Conservation (phyloP, 331 rosid genomes). For the Ulmus americana region DNA sequence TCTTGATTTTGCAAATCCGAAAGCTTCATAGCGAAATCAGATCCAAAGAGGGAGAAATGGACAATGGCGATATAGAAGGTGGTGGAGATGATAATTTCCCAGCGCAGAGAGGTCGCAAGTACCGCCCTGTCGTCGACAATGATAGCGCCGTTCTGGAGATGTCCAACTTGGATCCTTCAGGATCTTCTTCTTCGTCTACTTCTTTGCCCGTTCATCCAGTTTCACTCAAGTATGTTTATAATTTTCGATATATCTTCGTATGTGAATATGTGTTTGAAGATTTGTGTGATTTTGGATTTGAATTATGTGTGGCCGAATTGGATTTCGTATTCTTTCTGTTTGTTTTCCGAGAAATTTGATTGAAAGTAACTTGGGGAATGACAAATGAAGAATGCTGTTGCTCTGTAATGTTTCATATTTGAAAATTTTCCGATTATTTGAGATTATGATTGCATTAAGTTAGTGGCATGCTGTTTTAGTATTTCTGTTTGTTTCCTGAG, state of each 20-base stretch:
- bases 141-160: slow-evolving; percentile 98
- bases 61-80: slow-evolving; percentile 71
- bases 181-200: slow-evolving; percentile 56
- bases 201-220: slow-evolving; percentile 35
- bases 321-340: slow-evolving; percentile 3
- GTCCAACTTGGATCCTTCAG: slow-evolving; percentile 82
- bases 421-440: neutral
- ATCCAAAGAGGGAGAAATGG: slow-evolving; percentile 37
- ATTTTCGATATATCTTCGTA: neutral
- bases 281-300: slow-evolving; percentile 1
- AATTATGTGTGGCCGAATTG: neutral
- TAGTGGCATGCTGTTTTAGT: neutral
- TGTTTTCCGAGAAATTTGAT: slow-evolving; percentile 5
- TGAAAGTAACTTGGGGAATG: neutral
- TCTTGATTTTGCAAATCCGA: slow-evolving; percentile 8
- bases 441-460: neutral
- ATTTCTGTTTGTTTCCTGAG: neutral
- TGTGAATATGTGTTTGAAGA: neutral
- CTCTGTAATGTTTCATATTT: neutral
- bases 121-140: slow-evolving; percentile 77
- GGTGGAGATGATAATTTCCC: slow-evolving; percentile 62
- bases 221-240: slow-evolving; percentile 49
- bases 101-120: slow-evolving; percentile 59
- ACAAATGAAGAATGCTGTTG: neutral
- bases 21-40: neutral